Base-by-base conservation (phyloP, 73 alveolate species). In the Paramecium octaurelia region DNA sequence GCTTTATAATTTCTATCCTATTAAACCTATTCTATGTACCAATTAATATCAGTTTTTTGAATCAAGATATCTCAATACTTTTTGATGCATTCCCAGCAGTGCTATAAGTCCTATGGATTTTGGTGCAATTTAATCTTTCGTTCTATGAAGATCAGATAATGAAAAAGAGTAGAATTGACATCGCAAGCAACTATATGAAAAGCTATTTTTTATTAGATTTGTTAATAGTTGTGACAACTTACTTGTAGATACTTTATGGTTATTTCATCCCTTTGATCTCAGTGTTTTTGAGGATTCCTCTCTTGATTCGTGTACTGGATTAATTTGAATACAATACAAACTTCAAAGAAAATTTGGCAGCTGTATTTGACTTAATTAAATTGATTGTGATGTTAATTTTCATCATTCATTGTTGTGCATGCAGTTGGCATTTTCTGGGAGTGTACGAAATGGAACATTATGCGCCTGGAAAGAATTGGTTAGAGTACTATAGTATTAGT, bases 351-450 rank as follows among this genome's bases (percentile, higher is more conserved):
- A 24, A 80, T n/a, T 2, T 80, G 5, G 46, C 70, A 44, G 75
- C 91, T 8, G 48, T 80, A 43, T 70, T 88, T 48, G 94, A 88
- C 38, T 38, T 88, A 6, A 23, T 50, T 36, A 88, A 88, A 70
- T 29, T 88, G 64, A 70, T 88, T 27, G 59, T 88, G 23, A 69
- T 58, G 36, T 46, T 88, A 60, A 44, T 88, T 21, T 60, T 69
- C 40, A 70, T 70, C 38, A 80, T 84, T 70, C 94, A 88, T 42
- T 43, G 77, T 35, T 88, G 94, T 88, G 94, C 91, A 21, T 88
- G 94, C 46, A 80, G 89, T 42, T 88, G 86, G 71, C 91, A 88
- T 88, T 88, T 12, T 88, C 58, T 88, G 18, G 88, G 91, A 8
- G 34, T 40, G 4, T 69, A 36, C 21, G 94, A 88, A 36, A 43